Conservation (phyloP, 805 yeast species). For the Saccharomycopsis sp. region DNA sequence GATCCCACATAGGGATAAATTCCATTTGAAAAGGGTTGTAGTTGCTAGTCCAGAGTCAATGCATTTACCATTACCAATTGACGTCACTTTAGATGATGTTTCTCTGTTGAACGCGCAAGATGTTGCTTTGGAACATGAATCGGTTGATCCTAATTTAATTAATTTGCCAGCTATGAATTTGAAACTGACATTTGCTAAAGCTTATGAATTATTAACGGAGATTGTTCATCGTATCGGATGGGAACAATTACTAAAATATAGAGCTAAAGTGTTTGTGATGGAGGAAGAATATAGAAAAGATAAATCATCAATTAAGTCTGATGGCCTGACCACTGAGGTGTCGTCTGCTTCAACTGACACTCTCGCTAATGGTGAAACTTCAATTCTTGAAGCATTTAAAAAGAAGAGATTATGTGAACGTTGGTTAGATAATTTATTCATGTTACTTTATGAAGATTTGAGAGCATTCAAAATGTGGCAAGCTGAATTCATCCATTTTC, state of each 20-base stretch:
- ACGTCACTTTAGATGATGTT: slow-evolving; percentile 65
- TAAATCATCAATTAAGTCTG: slow-evolving; percentile 19
- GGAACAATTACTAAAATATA: slow-evolving; percentile 54
- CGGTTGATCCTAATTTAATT: slow-evolving; percentile 53
- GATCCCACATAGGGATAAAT: slow-evolving; percentile 67
- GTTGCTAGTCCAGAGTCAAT: slow-evolving; percentile 46
- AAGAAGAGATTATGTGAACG: slow-evolving; percentile 64
- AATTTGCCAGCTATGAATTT: slow-evolving; percentile 66
- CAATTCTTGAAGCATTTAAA: slow-evolving; percentile 39
- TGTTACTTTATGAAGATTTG: slow-evolving; percentile 66
- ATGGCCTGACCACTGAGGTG: slow-evolving; percentile 3
- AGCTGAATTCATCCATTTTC: slow-evolving; percentile 82
- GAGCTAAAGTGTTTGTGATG: slow-evolving; percentile 65
- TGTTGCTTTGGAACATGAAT: slow-evolving; percentile 57
- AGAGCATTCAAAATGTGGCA: slow-evolving; percentile 88
- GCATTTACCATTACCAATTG: slow-evolving; percentile 72
- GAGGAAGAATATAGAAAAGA: slow-evolving; percentile 50
- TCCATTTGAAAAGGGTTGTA: slow-evolving; percentile 51
- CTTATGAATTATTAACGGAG: slow-evolving; percentile 56
- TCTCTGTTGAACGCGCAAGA: slow-evolving; percentile 59
- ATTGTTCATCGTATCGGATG: slow-evolving; percentile 65
- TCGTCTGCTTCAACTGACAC: slow-evolving; percentile 2
- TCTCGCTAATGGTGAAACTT: slow-evolving; percentile 20
- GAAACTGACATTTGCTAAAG: slow-evolving; percentile 48
- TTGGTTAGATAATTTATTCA: slow-evolving; percentile 66